Conservation (phyloP, 139 green algal species). For the Dunaliella sp. region DNA sequence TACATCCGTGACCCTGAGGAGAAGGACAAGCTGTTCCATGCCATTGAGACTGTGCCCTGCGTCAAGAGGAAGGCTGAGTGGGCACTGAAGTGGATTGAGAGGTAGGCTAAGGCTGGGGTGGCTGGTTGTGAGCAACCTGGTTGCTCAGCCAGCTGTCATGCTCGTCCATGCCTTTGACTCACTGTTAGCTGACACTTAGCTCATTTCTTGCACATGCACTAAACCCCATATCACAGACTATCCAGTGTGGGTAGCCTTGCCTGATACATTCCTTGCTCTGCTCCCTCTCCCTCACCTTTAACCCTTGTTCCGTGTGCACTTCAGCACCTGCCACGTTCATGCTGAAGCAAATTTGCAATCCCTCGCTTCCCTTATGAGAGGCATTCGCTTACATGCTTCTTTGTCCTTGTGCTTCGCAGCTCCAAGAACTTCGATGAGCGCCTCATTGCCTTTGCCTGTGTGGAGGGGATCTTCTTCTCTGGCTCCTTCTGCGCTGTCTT, state of each 20-base stretch:
- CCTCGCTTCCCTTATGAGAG: too few species aligned
- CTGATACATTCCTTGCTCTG: too few species aligned
- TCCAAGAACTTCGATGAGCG: slow-evolving; percentile 80
- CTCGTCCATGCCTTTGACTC: too few species aligned
- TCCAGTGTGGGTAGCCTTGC: too few species aligned
- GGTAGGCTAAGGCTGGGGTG: too few species aligned
- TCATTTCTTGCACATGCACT: too few species aligned
- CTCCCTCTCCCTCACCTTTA: not conserved
- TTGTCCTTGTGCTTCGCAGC: slow-evolving; percentile 16
- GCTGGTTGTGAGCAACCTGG: too few species aligned
- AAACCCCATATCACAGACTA: too few species aligned
- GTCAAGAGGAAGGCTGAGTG: slow-evolving; percentile 96
- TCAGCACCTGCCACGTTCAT: not conserved
- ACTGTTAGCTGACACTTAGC: too few species aligned
- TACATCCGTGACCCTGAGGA: slow-evolving; percentile 92
- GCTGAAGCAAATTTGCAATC: too few species aligned
- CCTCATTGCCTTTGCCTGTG: slow-evolving; percentile 91
- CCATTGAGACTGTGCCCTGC: slow-evolving; percentile 88
- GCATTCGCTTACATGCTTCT: not conserved
- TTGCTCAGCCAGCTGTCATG: too few species aligned
- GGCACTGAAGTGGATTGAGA: slow-evolving; percentile 94
- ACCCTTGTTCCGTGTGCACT: not conserved
- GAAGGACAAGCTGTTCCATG: slow-evolving; percentile 87
- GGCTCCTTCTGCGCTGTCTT: slow-evolving; percentile 95
- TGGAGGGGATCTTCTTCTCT: slow-evolving; percentile 99